These are phyloP conservation scores for Wickerhamomyces sp. DNA, from an alignment of 1,139 yeast species.

Conservation along the genomic window DNA sequence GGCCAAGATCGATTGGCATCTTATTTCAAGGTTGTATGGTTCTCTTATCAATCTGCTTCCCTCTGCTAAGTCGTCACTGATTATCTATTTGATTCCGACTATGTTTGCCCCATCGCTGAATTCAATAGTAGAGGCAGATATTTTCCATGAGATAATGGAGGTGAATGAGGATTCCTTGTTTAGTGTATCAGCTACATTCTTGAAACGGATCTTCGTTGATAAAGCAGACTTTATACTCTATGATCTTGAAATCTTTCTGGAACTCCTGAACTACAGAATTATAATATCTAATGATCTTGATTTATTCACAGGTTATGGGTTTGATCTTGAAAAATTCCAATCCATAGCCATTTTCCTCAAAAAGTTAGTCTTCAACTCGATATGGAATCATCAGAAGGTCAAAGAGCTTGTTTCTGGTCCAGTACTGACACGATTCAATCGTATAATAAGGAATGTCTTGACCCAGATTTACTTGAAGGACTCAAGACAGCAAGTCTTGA, in stretches of 20 bases:
- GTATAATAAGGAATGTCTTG: slow-evolving; percentile 46
- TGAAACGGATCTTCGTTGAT: slow-evolving; percentile 16
- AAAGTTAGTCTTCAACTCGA: slow-evolving; percentile 46
- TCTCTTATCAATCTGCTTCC: slow-evolving; percentile 21
- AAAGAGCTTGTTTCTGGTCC: not conserved
- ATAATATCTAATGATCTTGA: slow-evolving; percentile 71
- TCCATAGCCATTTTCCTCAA: slow-evolving; percentile 48
- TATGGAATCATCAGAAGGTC: slow-evolving; percentile 37
- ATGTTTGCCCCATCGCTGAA: slow-evolving; percentile 18
- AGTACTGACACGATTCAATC: slow-evolving; percentile 14
- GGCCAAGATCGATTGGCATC: slow-evolving; percentile 8
- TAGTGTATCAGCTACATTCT: slow-evolving; percentile 3
- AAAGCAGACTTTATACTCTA: slow-evolving; percentile 22
- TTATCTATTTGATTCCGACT: slow-evolving; percentile 23
- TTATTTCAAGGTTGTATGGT: slow-evolving; percentile 16
- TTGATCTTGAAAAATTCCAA: slow-evolving; percentile 42
- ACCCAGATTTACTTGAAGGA: slow-evolving; percentile 70
- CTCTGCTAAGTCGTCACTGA: slow-evolving; percentile 17
- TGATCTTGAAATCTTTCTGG: slow-evolving; percentile 37
- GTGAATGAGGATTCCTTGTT: slow-evolving; percentile 21
- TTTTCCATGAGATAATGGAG: slow-evolving; percentile 23
- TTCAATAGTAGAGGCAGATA: slow-evolving; percentile 17
- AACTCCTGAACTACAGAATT: slow-evolving; percentile 50
- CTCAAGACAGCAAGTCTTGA: slow-evolving; percentile 42
- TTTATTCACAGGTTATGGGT: slow-evolving; percentile 38